Evolutionary conservation across 169 alveolate species (phyloP).

Genomic region (Cyclospora cayetanensis): DNA sequence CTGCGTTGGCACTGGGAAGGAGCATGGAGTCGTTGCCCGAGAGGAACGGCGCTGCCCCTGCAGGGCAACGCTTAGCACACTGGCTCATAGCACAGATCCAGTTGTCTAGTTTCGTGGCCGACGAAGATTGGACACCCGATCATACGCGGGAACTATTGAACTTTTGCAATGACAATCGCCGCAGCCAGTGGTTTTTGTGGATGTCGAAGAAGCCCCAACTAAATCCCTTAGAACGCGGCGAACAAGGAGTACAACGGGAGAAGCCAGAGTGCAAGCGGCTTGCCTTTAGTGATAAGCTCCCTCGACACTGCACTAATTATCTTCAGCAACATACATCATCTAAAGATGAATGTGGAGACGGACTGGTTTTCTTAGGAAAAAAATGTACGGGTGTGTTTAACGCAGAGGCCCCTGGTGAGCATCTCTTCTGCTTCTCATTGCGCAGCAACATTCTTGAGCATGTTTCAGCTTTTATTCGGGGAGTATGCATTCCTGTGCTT

Average conservation of each 20-base stretch:
- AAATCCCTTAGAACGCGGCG: neutral
- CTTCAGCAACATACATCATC: neutral
- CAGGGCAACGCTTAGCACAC: neutral
- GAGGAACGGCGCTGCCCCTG: neutral
- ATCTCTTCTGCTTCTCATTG: constrained; percentile 35
- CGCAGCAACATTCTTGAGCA: constrained; percentile 28
- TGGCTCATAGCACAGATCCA: constrained; percentile 52
- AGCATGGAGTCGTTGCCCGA: too few relatives aligned
- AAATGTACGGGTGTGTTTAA: neutral
- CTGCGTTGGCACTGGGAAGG: too few relatives aligned
- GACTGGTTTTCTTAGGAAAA: constrained; percentile 23
- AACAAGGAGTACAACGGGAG: neutral
- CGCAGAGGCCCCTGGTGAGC: neutral
- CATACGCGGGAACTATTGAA: constrained; percentile 38
- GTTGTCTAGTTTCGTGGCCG: constrained; percentile 63
- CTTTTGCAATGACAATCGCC: constrained; percentile 8
- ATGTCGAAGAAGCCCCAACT: neutral
- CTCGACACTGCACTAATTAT: neutral
- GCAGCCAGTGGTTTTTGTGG: constrained; percentile 55
- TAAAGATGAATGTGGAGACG: neutral
- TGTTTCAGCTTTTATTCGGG: constrained; percentile 36
- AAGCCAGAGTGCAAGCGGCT: neutral
- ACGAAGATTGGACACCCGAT: constrained; percentile 58
- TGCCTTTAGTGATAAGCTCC: constrained; percentile 38
- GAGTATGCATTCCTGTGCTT: constrained; percentile 27